Evolutionary conservation across 345 rosid species (phyloP), one percentile per base, ranked within the genome.

Genomic region (Arabidopsis thaliana): DNA sequence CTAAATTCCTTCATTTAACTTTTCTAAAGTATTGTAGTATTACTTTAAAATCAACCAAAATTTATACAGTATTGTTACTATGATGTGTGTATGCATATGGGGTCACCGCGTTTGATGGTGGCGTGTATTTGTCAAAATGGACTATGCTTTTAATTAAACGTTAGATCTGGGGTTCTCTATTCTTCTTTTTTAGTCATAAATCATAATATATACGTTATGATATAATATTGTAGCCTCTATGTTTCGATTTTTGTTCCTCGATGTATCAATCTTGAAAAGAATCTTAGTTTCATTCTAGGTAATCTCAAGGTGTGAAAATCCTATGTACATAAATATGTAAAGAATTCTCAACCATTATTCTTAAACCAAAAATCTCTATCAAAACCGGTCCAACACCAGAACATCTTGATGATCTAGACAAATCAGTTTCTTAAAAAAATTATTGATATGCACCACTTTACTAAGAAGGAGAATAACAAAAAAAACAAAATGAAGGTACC

Each of bases 101-200:
- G 14, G 14, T 23, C 9, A 22, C 63, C 56, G 78, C 72, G 57
- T 25, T 74, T 65, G 66, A 37, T 22, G 79, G 68, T 69, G 42
- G 74, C 69, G 58, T 74, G 57, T 56, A 46, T n/a, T 5, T 56
- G 65, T 65, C 72, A 65, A 65, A 56, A 56, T 65, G 4, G 72
- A 65, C 65, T 74, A 45, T 74, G 71, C 71, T 59, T 69, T 41
- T 23, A 7, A 61, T 41, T 23, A 7, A 61, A 25, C 67, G 40
- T 10, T 37, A 24, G 12, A 59, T 72, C 74, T 56, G 14, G n/a
- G 14, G 36, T 9, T 23, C 28, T 57, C 16, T 58, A 20, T 37
- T 59, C 5, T 37, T 59, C 7, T n/a, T 36, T 16, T 36, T 64
- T 13, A 4, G 8, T 41, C 70, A 9, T 48, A 9, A 46, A 20